A percentile compares a stretch with the other conserved stretches of the same genome.
Conservation (phyloP, 805 yeast species). For the Lachancea meyersii region DNA sequence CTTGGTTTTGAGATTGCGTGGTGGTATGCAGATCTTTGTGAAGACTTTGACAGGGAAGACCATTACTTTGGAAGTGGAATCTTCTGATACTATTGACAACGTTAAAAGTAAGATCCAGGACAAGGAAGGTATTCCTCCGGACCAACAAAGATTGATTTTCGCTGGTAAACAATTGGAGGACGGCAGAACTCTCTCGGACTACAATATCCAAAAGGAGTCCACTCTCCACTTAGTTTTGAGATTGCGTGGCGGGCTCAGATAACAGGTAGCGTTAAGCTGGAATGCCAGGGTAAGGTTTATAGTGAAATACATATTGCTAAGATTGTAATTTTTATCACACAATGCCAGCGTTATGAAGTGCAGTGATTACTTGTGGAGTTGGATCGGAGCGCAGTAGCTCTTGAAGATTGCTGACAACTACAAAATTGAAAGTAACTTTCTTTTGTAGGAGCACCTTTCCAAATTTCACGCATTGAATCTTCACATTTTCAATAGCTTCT, state of each 20-base stretch:
- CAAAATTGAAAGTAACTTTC: constrained; percentile 7
- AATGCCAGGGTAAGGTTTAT: constrained; percentile 49
- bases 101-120: constrained; percentile 94
- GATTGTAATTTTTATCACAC: neutral
- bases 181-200: constrained; percentile 90
- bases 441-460: constrained; percentile 26
- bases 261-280: constrained; percentile 88
- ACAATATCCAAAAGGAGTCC: constrained; percentile 94
- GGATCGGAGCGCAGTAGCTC: constrained; percentile 33
- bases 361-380: constrained; percentile 43
- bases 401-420: constrained; percentile 23
- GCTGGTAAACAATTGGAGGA: constrained; percentile 97
- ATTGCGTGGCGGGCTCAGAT: constrained; percentile 87
- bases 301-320: constrained; percentile 26
- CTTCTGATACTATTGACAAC: constrained; percentile 92
- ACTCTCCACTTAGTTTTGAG: constrained; percentile 78
- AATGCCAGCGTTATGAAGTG: constrained; percentile 12
- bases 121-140: constrained; percentile 88
- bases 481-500: constrained; percentile 52
- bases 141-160: constrained; percentile 90
- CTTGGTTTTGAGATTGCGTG: constrained; percentile 68
- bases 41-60: constrained; percentile 89
- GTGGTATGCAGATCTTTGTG: constrained; percentile 80
- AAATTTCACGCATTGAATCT: constrained; percentile 43
- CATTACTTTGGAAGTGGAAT: constrained; percentile 78